Evolutionary conservation across 116 monocot species (phyloP).

Genomic region (Papilionanthe hybrid): DNA sequence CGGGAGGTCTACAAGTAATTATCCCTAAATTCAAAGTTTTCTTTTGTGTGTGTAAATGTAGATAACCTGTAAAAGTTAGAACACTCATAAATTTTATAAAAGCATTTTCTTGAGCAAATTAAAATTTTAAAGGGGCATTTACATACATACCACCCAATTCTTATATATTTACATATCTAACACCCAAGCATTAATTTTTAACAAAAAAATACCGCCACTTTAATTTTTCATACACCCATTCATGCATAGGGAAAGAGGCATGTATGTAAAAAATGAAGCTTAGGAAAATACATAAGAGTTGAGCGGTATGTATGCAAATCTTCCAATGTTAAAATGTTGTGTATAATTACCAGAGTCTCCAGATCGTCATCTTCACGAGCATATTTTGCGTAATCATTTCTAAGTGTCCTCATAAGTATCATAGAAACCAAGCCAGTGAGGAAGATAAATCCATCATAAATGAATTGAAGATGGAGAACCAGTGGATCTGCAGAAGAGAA

Average conservation of each 20-base stretch:
- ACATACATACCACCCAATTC: no score
- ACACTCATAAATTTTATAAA: neutral
- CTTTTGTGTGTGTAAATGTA: no score
- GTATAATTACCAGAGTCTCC: constrained; percentile 60
- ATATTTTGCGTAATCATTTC: constrained; percentile 97
- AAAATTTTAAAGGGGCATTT: neutral
- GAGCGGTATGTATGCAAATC: no score
- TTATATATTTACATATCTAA: no score
- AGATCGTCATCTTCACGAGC: constrained; percentile 95
- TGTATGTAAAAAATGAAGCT: no score
- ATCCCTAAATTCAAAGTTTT: neutral
- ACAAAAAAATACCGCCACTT: no score
- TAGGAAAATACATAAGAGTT: no score
- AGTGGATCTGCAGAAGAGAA: constrained; percentile 57
- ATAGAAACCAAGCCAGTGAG: constrained; percentile 88
- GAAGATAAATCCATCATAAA: constrained; percentile 99
- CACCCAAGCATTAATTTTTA: no score
- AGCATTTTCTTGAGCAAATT: neutral
- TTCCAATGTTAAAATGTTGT: neutral
- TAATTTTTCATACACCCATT: no score
- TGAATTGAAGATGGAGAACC: constrained; percentile 96
- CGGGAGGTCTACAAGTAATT: no score
- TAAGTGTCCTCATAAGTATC: constrained; percentile 89
- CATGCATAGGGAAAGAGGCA: no score
- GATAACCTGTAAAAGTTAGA: neutral